Conservation (phyloP, 148 eudicot genomes). For the Camellia japonica region DNA sequence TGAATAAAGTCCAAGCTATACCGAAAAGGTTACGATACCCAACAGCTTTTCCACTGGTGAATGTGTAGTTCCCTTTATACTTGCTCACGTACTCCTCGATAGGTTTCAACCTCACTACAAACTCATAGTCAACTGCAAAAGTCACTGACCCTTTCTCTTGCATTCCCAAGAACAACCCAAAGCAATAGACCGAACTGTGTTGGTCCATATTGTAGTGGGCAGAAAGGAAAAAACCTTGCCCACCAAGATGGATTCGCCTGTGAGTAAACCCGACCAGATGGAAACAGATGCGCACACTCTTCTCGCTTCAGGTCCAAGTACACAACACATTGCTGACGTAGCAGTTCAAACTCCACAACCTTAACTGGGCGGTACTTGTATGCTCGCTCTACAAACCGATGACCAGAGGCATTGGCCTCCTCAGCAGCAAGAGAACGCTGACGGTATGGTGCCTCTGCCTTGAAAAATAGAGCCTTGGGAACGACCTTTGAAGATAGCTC, state of each 20-base stretch:
- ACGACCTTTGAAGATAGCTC: slow-evolving; percentile 49
- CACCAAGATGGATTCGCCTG: slow-evolving; percentile 66
- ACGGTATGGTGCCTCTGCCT: slow-evolving; percentile 59
- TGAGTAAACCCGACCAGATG: slow-evolving; percentile 58
- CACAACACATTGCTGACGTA: slow-evolving; percentile 61
- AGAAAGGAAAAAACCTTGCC: slow-evolving; percentile 68
- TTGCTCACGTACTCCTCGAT: no score
- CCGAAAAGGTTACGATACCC: no score
- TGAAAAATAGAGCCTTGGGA: slow-evolving; percentile 66
- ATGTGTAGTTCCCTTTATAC: no score
- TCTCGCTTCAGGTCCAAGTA: slow-evolving; percentile 63
- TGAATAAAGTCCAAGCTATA: no score
- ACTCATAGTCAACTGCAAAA: slow-evolving; percentile 60
- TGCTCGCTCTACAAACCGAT: slow-evolving; percentile 48
- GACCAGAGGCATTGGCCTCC: slow-evolving; percentile 24
- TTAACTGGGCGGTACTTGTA: slow-evolving; percentile 63
- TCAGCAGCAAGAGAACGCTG: slow-evolving; percentile 44
- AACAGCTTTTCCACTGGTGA: no score
- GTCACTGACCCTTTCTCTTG: slow-evolving; percentile 64
- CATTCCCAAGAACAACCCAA: slow-evolving; percentile 75
- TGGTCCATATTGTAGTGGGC: slow-evolving; percentile 78
- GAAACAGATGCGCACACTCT: slow-evolving; percentile 52
- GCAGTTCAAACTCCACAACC: slow-evolving; percentile 54
- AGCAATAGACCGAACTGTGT: slow-evolving; percentile 22
- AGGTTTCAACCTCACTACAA: slow-evolving; percentile 51